phyloP scores from a whole-genome alignment of 202 grass and related monocot genomes.

The Setaria viridis region DNA sequence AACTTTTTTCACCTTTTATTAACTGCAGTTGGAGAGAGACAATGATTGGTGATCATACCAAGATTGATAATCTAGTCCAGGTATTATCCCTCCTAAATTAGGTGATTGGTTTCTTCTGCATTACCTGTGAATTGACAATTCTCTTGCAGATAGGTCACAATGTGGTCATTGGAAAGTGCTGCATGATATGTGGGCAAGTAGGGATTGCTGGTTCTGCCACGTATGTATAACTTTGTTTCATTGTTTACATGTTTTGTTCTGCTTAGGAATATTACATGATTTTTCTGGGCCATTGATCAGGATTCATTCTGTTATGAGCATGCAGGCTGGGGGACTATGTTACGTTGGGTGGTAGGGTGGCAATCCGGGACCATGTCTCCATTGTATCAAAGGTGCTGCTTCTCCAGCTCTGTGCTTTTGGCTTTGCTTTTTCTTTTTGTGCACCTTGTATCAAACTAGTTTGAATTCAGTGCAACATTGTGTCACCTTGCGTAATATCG shows the following conservation, averaged over 20 bases:
- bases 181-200: slow-evolving; percentile 92
- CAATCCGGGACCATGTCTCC: slow-evolving; percentile 80
- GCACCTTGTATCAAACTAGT: neutral
- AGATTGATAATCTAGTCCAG: slow-evolving; percentile 98
- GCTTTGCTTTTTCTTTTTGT: neutral
- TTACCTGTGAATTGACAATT: neutral
- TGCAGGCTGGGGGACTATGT: slow-evolving; percentile 82
- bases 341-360: slow-evolving; percentile 84
- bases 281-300: neutral
- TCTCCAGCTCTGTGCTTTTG: neutral
- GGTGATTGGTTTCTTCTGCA: slow-evolving; percentile 12
- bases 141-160: slow-evolving; percentile 91
- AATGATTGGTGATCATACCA: slow-evolving; percentile 80
- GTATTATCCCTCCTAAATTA: slow-evolving; percentile 41
- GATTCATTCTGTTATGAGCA: neutral
- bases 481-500: neutral
- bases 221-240: slow-evolving; percentile 49
- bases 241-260: slow-evolving; percentile 20
- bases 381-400: slow-evolving; percentile 82
- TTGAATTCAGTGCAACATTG: neutral
- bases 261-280: neutral
- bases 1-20: slow-evolving; percentile 7
- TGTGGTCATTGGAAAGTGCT: slow-evolving; percentile 82
- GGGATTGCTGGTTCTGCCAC: slow-evolving; percentile 91
- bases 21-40: slow-evolving; percentile 89